A percentile compares a stretch with the other conserved stretches of the same genome.
These are phyloP conservation scores for Aspergillus sclerotiicarbonarius DNA, from an alignment of 495 filamentous ascomycete genomes.

Conservation along the genomic window DNA sequence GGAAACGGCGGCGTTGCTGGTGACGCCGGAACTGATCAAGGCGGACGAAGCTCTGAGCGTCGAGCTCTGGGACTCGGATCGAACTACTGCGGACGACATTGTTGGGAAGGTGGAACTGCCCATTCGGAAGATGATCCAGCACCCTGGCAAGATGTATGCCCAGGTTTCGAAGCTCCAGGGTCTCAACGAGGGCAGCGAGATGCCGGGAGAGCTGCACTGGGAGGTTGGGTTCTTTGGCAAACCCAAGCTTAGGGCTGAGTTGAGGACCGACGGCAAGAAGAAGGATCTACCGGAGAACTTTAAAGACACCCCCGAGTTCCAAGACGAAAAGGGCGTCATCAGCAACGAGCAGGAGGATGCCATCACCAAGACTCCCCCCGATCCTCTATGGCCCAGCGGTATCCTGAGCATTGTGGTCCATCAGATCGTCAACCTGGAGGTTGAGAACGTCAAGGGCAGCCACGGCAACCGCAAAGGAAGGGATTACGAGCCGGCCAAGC, in stretches of 20 bases:
- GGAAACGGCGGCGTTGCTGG: conserved; percentile 81
- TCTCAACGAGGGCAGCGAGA: conserved; percentile 75
- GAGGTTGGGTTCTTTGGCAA: conserved; percentile 94
- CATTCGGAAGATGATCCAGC: conserved; percentile 91
- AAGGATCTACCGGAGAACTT: conserved; percentile 68
- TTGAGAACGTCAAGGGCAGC: conserved; percentile 68
- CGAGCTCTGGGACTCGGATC: conserved; percentile 93
- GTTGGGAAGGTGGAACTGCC: conserved; percentile 92
- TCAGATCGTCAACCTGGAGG: conserved; percentile 90
- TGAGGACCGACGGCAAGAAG: conserved; percentile 85
- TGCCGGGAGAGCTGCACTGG: conserved; percentile 94
- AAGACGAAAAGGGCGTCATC: conserved; percentile 84
- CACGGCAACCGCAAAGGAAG: conserved; percentile 64
- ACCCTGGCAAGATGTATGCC: conserved; percentile 87
- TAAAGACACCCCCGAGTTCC: conserved; percentile 69
- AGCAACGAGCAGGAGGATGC: conserved; percentile 76
- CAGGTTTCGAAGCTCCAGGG: conserved; percentile 83
- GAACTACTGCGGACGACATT: conserved; percentile 85
- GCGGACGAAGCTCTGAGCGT: conserved; percentile 88
- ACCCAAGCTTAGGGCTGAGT: conserved; percentile 75
- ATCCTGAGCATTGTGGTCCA: conserved; percentile 82
- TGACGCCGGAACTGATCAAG: conserved; percentile 86
- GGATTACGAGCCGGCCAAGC: conserved; percentile 87
- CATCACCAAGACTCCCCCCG: conserved; percentile 84
- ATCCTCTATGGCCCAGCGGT: conserved; percentile 90